Evolutionary conservation across 208 protist species (phyloP), one percentile per base, ranked within the genome.

Genomic region (Herpetomonas tarakana): DNA sequence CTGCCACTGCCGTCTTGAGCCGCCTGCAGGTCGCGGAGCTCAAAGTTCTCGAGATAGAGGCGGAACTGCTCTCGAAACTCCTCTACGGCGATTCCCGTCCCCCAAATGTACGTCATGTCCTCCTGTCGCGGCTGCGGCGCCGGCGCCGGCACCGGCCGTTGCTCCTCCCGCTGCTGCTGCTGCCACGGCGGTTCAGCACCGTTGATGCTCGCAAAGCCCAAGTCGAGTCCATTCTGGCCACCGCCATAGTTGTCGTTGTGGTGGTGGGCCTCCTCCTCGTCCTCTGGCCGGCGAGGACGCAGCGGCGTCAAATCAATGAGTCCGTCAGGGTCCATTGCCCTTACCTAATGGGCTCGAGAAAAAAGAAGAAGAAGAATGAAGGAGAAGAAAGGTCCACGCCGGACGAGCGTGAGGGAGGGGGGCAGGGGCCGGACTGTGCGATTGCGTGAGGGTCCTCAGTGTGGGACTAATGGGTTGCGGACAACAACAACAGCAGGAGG

Each of bases 101-200:
- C 90, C 90, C 90, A 96, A 49, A 96, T 90, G 62, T 96, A 96
- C 7, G 86, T 81, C 44, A 82, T 70, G n/a, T 92, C 86, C 41
- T 92, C 86, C 14, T 77, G 76, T 22, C 82, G 84, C 52, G 53
- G 71, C 39, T 65, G 53, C 7, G 56, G 44, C 14, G 63, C 18
- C n/a, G 12, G 49, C 27, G 28, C 50, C 50, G 66, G 63, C 50
- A 22, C 29, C 51, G 19, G 52, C 24, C 18, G 49, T 24, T 26
- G 62, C 21, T 27, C 44, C 38, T 19, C 25, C 29, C 14, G 35
- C 47, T 25, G 19, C 6, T 11, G 6, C 47, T 24, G 19, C 52
- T 19, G n/a, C 22, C 6, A 18, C 22, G 27, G 52, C 19, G 52
- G 27, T 19, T 24, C 22, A 6, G 35, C 35, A 18, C 9, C 35